These are phyloP conservation scores for Fusarium pseudograminearum DNA, from an alignment of 2,329 filamentous ascomycete species.

Conservation along the genomic window DNA sequence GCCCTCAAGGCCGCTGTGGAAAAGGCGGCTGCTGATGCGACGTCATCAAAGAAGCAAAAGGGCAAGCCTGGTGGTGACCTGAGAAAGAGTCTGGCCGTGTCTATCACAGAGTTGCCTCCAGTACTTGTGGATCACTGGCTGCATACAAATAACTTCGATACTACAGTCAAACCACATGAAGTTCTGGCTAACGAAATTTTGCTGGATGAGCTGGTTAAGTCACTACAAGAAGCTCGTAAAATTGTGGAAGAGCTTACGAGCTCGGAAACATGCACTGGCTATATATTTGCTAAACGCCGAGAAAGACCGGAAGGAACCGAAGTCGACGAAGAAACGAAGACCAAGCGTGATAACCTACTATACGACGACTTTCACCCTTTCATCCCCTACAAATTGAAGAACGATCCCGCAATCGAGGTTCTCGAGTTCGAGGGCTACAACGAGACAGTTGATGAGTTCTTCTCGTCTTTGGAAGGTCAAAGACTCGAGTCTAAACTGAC, in stretches of 20 bases:
- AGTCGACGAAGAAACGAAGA: constrained; percentile 51
- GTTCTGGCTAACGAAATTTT: constrained; percentile 75
- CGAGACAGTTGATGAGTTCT: constrained; percentile 94
- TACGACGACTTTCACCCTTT: constrained; percentile 99
- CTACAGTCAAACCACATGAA: constrained; percentile 73
- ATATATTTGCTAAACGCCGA: constrained; percentile 83
- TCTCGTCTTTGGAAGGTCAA: constrained; percentile 94
- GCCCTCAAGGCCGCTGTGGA: constrained; percentile 76
- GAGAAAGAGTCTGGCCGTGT: constrained; percentile 82
- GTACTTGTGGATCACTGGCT: constrained; percentile 89
- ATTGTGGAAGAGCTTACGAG: constrained; percentile 77
- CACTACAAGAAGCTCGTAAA: constrained; percentile 76
- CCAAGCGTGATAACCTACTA: constrained; percentile 65
- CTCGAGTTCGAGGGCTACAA: constrained; percentile 89
- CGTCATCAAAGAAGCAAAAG: constrained; percentile 72
- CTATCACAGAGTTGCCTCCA: constrained; percentile 89
- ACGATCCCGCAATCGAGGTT: constrained; percentile 73
- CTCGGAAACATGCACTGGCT: constrained; percentile 77
- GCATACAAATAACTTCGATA: constrained; percentile 75
- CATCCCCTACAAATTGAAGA: constrained; percentile 80
- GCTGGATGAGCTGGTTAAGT: constrained; percentile 74
- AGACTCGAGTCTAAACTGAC: constrained; percentile 85
- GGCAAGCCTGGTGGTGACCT: constrained; percentile 80
- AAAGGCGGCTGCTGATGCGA: constrained; percentile 63
- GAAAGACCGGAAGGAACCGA: constrained; percentile 41